phyloP scores from a whole-genome alignment of 2,329 filamentous ascomycete genomes.

The Trichoderma aggressivum region DNA sequence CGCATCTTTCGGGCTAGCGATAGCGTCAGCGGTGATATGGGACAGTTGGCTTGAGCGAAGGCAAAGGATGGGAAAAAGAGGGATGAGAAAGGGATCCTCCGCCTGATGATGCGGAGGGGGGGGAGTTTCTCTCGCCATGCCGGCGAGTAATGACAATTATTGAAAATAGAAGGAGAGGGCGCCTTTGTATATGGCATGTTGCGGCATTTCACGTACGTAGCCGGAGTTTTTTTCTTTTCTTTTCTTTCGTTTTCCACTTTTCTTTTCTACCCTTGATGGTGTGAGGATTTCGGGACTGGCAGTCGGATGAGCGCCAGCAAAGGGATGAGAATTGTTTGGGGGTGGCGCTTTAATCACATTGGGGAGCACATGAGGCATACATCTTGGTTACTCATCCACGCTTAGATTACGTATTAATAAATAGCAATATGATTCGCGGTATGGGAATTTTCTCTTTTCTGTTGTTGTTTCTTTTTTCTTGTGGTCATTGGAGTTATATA shows the following conservation, averaged over 20 bases:
- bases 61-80: neutral
- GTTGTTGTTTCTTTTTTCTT: neutral
- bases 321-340: slow-evolving; percentile 13
- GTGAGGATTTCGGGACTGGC: slow-evolving; percentile 3
- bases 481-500: neutral
- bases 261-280: neutral
- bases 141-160: neutral
- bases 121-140: neutral
- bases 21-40: neutral
- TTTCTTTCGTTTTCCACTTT: neutral
- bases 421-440: slow-evolving; percentile 14
- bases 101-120: neutral
- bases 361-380: slow-evolving; percentile 15
- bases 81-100: neutral
- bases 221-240: slow-evolving; percentile 15
- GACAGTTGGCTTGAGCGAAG: neutral
- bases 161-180: slow-evolving; percentile 15
- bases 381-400: slow-evolving; percentile 16
- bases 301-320: slow-evolving; percentile 4
- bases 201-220: slow-evolving; percentile 19
- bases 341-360: neutral
- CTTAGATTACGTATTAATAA: slow-evolving; percentile 15
- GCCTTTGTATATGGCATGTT: slow-evolving; percentile 25
- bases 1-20: neutral
- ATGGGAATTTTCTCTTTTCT: neutral